Conservation (phyloP, 2,329 filamentous ascomycete species). For the Neocatenulostroma microsporum region DNA sequence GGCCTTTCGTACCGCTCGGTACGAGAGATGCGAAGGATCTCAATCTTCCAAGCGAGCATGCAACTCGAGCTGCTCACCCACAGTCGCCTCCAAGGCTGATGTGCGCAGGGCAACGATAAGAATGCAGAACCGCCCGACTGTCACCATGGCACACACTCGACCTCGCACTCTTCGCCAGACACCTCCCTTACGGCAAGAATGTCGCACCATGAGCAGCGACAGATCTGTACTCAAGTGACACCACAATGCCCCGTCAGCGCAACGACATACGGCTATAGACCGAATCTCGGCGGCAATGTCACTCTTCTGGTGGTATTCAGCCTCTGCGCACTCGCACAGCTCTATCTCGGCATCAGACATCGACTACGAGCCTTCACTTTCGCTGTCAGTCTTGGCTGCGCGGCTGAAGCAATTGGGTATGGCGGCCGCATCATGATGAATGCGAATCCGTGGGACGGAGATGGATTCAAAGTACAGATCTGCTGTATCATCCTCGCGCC, state of each 20-base stretch:
- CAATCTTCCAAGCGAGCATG: no score
- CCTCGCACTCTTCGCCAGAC: background rate
- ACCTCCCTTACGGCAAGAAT: constrained; percentile 1
- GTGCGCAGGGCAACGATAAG: no score
- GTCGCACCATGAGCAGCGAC: constrained; percentile 7
- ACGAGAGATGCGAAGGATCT: no score
- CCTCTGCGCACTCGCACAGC: constrained; percentile 29
- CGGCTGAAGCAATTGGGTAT: constrained; percentile 39
- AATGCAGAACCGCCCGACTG: constrained; percentile 2
- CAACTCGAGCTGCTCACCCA: no score
- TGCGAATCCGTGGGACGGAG: constrained; percentile 34
- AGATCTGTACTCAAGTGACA: constrained; percentile 22
- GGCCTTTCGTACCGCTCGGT: no score
- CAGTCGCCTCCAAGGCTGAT: no score
- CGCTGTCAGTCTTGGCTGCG: constrained; percentile 33
- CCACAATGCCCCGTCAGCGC: constrained; percentile 29
- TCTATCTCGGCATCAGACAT: constrained; percentile 28
- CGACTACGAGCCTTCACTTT: constrained; percentile 35
- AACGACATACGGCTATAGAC: constrained; percentile 36
- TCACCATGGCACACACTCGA: constrained; percentile 6
- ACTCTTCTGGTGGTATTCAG: constrained; percentile 33
- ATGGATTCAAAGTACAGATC: constrained; percentile 38
- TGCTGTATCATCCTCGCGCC: constrained; percentile 38
- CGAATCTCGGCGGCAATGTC: constrained; percentile 31
- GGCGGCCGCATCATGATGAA: constrained; percentile 36